Evolutionary conservation across 805 yeast genomes (phyloP).

Genomic region (Myxozyma kluyveri): DNA sequence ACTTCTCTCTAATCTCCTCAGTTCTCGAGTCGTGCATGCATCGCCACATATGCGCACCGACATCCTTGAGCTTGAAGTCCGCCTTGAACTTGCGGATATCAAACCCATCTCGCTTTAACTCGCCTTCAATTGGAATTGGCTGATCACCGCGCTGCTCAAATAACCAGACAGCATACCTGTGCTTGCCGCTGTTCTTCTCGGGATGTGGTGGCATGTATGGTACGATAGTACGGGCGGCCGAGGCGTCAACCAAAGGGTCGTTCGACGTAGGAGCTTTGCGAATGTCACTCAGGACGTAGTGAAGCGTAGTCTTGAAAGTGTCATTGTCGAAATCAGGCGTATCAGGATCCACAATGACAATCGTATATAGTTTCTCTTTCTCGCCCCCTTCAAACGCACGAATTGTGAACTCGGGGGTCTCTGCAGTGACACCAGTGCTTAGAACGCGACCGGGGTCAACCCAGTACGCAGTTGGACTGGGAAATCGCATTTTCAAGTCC

Average conservation of each 20-base stretch:
- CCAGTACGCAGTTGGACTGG: conserved; percentile 59
- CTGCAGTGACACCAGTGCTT: conserved; percentile 68
- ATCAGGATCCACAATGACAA: conserved; percentile 87
- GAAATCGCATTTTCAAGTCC: conserved; percentile 71
- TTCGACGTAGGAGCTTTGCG: conserved; percentile 34
- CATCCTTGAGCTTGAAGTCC: conserved; percentile 57
- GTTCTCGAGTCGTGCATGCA: conserved; percentile 76
- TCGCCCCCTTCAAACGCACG: conserved; percentile 59
- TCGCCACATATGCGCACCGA: conserved; percentile 94
- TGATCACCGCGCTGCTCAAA: conserved; percentile 59
- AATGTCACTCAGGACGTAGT: conserved; percentile 21
- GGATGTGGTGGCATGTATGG: conserved; percentile 81
- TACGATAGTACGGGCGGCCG: conserved; percentile 47
- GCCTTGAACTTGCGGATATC: conserved; percentile 69
- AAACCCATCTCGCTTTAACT: conserved; percentile 46
- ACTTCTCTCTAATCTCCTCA: conserved; percentile 60
- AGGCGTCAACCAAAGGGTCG: conserved; percentile 32
- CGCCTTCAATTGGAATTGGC: conserved; percentile 25
- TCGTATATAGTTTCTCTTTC: conserved; percentile 60
- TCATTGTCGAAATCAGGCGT: conserved; percentile 73
- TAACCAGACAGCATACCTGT: conserved; percentile 87
- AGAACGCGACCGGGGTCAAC: conserved; percentile 74
- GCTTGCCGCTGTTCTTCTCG: conserved; percentile 79
- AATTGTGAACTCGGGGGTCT: conserved; percentile 74
- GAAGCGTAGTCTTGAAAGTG: conserved; percentile 65